Base-by-base conservation (phyloP, 176 grass and related monocot species). In the Phoenix roebelenii region DNA sequence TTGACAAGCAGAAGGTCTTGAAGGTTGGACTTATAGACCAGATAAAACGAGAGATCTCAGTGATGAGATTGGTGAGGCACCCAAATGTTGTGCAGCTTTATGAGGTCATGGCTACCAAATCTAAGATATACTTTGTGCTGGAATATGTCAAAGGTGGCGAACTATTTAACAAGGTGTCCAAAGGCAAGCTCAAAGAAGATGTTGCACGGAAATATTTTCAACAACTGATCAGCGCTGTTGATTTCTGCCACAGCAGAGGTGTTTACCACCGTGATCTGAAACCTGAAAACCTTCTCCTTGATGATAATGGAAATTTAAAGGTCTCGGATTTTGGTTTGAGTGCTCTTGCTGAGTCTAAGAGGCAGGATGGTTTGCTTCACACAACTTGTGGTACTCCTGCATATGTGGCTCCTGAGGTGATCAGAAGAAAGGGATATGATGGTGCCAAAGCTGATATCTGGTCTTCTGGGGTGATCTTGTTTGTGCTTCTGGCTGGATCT, bases 61-160 rank as follows among this genome's bases (percentile, higher is more conserved):
- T n/a, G 23, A 58, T 58, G 57, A 58, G 57, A 58, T 26, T 58
- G 23, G 24, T 58, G 24, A 58, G 16, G 15, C 57, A 58, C 57
- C 57, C 57, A 58, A 58, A 58, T 26, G 24, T 58, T 58, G 57
- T 58, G 57, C 24, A 58, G 57, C 57, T 58, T 26, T 58, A 58
- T 26, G 57, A 58, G 57, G 57, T 58, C 10, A 58, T 58, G 57
- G 57, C 57, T 26, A 58, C 57, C 23, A 58, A 26, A 58, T 26
- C 57, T 17, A 58, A 58, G 57, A 58, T 58, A 25, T 58, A 58
- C 23, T 58, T 58, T 17, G 57, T 58, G 23, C 57, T 58, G 57
- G 57, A 58, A 17, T 58, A 58, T 7, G 57, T 58, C 10, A 58
- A 16, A 58, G 57, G 57, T 58, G 57, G 57, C 28, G 57, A 58